These are phyloP conservation scores for Durotheca rogersii DNA, from an alignment of 495 filamentous ascomycete species.

Conservation along the genomic window DNA sequence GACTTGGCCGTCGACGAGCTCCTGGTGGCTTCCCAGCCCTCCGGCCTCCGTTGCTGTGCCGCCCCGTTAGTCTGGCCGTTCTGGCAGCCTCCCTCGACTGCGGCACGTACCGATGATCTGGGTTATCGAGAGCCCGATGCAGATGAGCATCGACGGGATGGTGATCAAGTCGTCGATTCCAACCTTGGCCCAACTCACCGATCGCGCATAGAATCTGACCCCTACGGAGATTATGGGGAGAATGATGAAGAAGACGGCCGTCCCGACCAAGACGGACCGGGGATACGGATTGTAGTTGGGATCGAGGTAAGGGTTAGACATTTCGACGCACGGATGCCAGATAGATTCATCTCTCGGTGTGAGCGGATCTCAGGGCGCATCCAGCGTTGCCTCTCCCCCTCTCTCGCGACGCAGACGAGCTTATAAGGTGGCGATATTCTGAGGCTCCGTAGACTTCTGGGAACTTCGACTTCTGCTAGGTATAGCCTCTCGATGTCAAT, in stretches of 20 bases:
- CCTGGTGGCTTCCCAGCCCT: conserved; percentile 8
- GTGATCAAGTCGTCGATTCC: conserved; percentile 20
- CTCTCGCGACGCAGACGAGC: too few species aligned
- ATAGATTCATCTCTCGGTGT: too few species aligned
- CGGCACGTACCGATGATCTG: conserved; percentile 18
- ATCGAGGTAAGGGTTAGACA: conserved; percentile 10
- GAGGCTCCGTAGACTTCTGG: too few species aligned
- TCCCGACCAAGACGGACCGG: conserved; percentile 9
- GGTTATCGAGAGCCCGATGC: conserved; percentile 4
- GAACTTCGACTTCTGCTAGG: too few species aligned
- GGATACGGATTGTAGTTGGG: conserved; percentile 16
- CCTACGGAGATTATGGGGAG: conserved; percentile 4
- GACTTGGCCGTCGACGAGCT: neutral
- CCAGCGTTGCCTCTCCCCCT: too few species aligned
- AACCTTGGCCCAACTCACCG: neutral
- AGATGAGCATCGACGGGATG: conserved; percentile 5
- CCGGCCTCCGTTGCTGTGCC: conserved; percentile 2
- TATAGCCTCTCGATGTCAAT: too few species aligned
- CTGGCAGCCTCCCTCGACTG: conserved; percentile 1
- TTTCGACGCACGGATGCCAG: too few species aligned
- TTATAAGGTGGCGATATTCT: too few species aligned
- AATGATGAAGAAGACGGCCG: conserved; percentile 17
- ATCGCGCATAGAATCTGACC: conserved; percentile 14
- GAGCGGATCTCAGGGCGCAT: too few species aligned
- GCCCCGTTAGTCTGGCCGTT: neutral